Evolutionary conservation across 1,284 basidiomycete species (phyloP), one percentile per base, ranked within the genome.

Genomic region (Ustilago trichophora): DNA sequence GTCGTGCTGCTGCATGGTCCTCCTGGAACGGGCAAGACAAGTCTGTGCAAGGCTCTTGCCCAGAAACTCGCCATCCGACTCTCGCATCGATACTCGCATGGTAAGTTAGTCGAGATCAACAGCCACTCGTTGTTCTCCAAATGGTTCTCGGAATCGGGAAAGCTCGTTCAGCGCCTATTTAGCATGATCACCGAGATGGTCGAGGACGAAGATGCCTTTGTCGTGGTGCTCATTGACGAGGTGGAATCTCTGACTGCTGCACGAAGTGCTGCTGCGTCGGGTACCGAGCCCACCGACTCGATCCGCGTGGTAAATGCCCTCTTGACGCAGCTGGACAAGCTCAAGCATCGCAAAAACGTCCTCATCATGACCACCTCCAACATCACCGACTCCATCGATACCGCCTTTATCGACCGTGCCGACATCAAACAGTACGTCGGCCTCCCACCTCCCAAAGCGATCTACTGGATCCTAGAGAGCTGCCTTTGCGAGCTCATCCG

Each of bases 281-380:
- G 93, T 1, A 92, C 90, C 21, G 95, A 99, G 80, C 96, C 95
- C 1, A 91, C 90, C 4, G 96, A 99, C 80, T 93, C 93, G n/a
- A 82, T 99, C 22, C 84, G 95, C 32, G 94, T 98, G 8, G 96
- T 99, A 36, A 98, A 98, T 80, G 96, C 96, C 0, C 87, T 99
- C 1, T 85, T 99, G 6, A 98, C 96, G 0, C 95, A 98, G 82
- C 86, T 98, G 3, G 96, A 98, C 84, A 96, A 95, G 82, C 85
- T 99, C 15, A 93, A 92, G 81, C 88, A 91, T 65, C 87, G 88
- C 62, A 93, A 91, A 83, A 98, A 98, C 77, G 93, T 94, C 3
- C 84, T 98, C 12, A 89, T 99, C 26, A 91, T 99, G 88, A 91
- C 96, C 0, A 99, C 96, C 0, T 96, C 92, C 56, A 99, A 98